A percentile compares a stretch with the other conserved stretches of the same genome.
Evolutionary conservation across 768 basidiomycete species (phyloP).

Genomic region (Hygrophorus pudorinus): DNA sequence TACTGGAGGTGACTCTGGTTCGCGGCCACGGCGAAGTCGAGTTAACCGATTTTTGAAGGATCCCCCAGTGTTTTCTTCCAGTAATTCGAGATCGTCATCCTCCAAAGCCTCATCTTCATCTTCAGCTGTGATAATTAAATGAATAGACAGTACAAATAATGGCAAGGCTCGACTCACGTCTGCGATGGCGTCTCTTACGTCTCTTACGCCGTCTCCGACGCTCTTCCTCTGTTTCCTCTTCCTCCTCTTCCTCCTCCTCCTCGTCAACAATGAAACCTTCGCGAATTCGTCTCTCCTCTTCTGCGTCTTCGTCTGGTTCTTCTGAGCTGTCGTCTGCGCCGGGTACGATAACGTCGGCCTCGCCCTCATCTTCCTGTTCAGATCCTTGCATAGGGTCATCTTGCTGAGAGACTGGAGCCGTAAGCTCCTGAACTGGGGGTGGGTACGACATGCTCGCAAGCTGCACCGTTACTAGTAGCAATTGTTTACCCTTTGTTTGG

Average conservation of each 20-base stretch:
- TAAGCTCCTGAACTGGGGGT: constrained; percentile 23
- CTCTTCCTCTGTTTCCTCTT: constrained; percentile 49
- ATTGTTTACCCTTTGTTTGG: neutral
- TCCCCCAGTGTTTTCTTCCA: constrained; percentile 83
- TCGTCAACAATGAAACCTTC: constrained; percentile 92
- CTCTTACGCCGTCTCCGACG: constrained; percentile 53
- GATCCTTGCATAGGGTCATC: constrained; percentile 57
- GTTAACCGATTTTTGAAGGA: constrained; percentile 63
- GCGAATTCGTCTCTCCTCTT: constrained; percentile 68
- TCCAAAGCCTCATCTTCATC: constrained; percentile 65
- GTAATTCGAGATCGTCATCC: constrained; percentile 87
- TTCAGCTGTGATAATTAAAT: constrained; percentile 16
- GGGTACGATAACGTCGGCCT: constrained; percentile 45
- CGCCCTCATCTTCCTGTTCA: constrained; percentile 46
- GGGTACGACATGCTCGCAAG: constrained; percentile 49
- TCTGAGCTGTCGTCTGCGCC: constrained; percentile 78
- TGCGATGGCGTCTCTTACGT: constrained; percentile 56
- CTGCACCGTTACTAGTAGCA: constrained; percentile 9
- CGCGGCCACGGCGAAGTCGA: constrained; percentile 60
- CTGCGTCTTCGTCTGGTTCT: constrained; percentile 85
- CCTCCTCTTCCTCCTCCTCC: constrained; percentile 81
- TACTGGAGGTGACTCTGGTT: constrained; percentile 58
- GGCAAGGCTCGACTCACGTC: constrained; percentile 19
- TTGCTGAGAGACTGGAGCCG: constrained; percentile 21
- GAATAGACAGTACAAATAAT: constrained; percentile 6